Evolutionary conservation across 2,329 filamentous ascomycete genomes (phyloP).

Genomic region (Scedosporium aurantiacum): DNA sequence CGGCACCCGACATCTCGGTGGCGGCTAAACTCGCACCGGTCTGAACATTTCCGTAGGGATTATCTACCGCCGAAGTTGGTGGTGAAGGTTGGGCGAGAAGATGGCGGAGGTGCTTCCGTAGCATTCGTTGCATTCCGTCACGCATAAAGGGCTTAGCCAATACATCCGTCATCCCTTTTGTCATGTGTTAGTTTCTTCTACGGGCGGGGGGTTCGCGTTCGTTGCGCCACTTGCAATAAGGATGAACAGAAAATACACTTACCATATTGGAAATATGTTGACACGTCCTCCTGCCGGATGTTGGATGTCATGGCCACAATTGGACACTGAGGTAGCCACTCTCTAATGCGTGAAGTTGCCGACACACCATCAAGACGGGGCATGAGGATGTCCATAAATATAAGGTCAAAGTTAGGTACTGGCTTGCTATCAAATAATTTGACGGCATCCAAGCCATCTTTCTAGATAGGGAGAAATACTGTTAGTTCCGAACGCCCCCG

Average conservation of each 20-base stretch:
- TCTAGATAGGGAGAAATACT: constrained; percentile 11
- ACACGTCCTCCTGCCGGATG: constrained; percentile 90
- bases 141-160: constrained; percentile 94
- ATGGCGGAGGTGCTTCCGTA: constrained; percentile 81
- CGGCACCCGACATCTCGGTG: not conserved
- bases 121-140: constrained; percentile 70
- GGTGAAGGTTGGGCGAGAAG: constrained; percentile 38
- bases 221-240: constrained; percentile 10
- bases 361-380: constrained; percentile 90
- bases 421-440: constrained; percentile 17
- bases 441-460: constrained; percentile 82
- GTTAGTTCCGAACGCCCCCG: not conserved
- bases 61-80: not conserved
- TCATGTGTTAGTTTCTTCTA: not conserved
- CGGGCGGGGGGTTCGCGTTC: not conserved
- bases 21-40: not conserved
- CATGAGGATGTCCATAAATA: constrained; percentile 96
- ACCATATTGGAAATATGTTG: constrained; percentile 96
- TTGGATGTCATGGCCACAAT: constrained; percentile 99
- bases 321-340: constrained; percentile 70
- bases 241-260: constrained; percentile 25
- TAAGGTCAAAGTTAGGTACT: constrained; percentile 47
- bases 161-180: constrained; percentile 91
- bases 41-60: not conserved
- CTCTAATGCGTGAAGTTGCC: constrained; percentile 83